Evolutionary conservation across 1,284 basidiomycete genomes (phyloP), one percentile per base, ranked within the genome.

Genomic region (Naganishia sp.): DNA sequence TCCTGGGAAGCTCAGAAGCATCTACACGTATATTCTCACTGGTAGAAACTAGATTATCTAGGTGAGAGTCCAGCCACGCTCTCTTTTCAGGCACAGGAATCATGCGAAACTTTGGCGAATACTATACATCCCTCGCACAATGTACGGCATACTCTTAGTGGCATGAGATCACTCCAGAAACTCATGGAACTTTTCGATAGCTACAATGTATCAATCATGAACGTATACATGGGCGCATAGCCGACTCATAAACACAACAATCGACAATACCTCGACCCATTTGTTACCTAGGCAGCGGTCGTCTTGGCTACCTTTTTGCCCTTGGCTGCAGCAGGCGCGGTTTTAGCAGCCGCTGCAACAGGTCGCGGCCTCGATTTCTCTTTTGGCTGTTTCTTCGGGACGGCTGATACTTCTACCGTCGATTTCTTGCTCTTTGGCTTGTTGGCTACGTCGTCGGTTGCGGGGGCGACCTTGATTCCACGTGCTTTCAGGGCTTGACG

Each of bases 401-500:
- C 59, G 9, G 48, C 44, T 6, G 59, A 23, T 25, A 10, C 25
- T 11, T 43, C 59, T 52, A 36, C 31, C 15, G 59, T 50, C 16
- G 57, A 6, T 36, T 59, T 59, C 56, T 59, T 59, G 25, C 25
- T n/a, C 3, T 43, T 16, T 1, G 56, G 16, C 48, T 61, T 61
- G 59, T 21, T 48, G 25, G 48, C 36, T 28, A 48, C 36, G n/a
- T 48, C 42, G n/a, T 61, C 59, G n/a, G 59, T 61, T 7, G 45
- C n/a, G 5, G 43, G 6, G 7, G 55, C 23, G 2, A 61, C n/a
- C 72, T 81, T 82, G 77, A 82, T 79, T 36, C 81, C 81, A 69
- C 81, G 81, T 45, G 76, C 75, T 73, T 81, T 82, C 69, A 82
- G 75, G 16, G 78, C 71, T 64, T 79, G 74, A 67, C 79, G 74